These are phyloP conservation scores for Catharanthus roseus DNA, from an alignment of 257 asterid genomes.

Conservation along the genomic window DNA sequence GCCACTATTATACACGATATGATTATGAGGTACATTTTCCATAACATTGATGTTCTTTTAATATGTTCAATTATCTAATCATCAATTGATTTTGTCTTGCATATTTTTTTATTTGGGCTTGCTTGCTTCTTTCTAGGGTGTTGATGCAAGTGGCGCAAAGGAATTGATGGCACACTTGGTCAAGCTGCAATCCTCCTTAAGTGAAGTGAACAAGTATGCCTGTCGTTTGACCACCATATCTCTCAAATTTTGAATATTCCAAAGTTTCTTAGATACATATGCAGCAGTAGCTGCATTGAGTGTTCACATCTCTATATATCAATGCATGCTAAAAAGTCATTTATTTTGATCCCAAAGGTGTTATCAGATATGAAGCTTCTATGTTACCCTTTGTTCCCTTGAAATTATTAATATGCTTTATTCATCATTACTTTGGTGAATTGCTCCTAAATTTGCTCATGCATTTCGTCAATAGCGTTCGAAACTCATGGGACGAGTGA, in stretches of 20 bases:
- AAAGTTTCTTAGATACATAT: slow-evolving; percentile 14
- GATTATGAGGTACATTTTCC: slow-evolving; percentile 69
- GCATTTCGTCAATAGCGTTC: neutral
- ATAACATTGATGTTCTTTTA: slow-evolving; percentile 10
- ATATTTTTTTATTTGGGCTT: neutral
- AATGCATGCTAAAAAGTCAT: neutral
- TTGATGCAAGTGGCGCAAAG: slow-evolving; percentile 81
- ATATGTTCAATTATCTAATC: neutral
- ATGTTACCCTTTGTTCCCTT: neutral
- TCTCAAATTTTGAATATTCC: neutral
- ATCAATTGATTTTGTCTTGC: neutral
- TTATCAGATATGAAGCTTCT: neutral
- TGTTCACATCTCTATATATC: neutral
- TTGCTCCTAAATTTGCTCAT: neutral
- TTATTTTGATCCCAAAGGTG: no score
- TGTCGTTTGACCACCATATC: neutral
- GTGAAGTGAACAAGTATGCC: slow-evolving; percentile 74
- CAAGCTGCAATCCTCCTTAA: slow-evolving; percentile 72
- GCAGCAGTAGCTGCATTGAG: neutral
- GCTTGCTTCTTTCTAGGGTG: slow-evolving; percentile 50
- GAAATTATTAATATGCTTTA: neutral
- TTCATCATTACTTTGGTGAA: neutral
- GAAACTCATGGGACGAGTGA: neutral
- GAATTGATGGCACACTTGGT: slow-evolving; percentile 89
- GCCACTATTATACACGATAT: slow-evolving; percentile 94